Conservation (phyloP, 2,329 filamentous ascomycete genomes). For the Neonectria faginata region DNA sequence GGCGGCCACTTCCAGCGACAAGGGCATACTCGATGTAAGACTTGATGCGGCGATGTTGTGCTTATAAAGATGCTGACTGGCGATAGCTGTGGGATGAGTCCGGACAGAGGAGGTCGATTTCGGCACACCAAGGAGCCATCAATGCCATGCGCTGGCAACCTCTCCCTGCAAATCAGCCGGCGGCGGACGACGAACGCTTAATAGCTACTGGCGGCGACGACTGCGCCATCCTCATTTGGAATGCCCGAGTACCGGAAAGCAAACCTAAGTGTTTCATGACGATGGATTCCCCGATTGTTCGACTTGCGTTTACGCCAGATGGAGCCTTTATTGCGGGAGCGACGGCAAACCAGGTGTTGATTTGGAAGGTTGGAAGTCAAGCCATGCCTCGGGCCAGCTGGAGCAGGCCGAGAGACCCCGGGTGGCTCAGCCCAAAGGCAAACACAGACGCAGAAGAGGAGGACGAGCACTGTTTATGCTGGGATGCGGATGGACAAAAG, state of each 20-base stretch:
- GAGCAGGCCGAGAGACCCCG: constrained; percentile 65
- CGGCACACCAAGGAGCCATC: constrained; percentile 69
- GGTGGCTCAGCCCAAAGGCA: constrained; percentile 69
- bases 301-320: constrained; percentile 72
- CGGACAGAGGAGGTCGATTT: constrained; percentile 66
- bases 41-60: background rate
- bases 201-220: constrained; percentile 73
- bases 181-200: constrained; percentile 63
- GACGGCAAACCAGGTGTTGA: constrained; percentile 68
- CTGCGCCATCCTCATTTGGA: constrained; percentile 72
- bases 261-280: constrained; percentile 71
- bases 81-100: constrained; percentile 66
- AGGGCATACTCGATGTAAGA: constrained; percentile 70
- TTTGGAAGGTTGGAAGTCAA: constrained; percentile 73
- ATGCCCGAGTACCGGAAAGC: constrained; percentile 65
- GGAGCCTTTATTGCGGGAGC: constrained; percentile 73
- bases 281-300: constrained; percentile 69
- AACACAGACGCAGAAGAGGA: constrained; percentile 67
- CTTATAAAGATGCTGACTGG: constrained; percentile 31
- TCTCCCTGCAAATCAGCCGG: constrained; percentile 51
- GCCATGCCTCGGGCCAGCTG: constrained; percentile 70
- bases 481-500: constrained; percentile 71
- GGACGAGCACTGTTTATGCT: constrained; percentile 70
- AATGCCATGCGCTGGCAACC: constrained; percentile 73
- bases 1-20: constrained; percentile 70